Base-by-base conservation (phyloP, 2,329 filamentous ascomycete genomes). In the Beauveria sp. region DNA sequence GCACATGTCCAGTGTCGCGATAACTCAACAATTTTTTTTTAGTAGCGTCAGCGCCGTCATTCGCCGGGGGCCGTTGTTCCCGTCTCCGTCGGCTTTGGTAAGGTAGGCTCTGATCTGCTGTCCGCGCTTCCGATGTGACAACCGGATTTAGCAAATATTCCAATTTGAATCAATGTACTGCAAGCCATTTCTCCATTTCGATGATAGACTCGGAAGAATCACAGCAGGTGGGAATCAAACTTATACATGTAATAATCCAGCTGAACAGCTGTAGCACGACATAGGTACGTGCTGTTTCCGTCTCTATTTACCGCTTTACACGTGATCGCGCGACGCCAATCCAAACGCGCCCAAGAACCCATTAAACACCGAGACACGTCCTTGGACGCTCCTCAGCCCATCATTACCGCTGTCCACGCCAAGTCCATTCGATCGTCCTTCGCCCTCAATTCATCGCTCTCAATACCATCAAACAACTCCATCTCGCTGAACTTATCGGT, bases 321-420 rank as follows among this genome's bases (percentile, higher is more conserved):
- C 71, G 72, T 74, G 72, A 72, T 55, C 18, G 57, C 72, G 72
- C 68, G 72, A 68, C 56, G 18, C 45, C 18, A 16, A 31, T 31
- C 7, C n/a, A 31, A 43, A 42, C 60, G 51, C 51, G 52, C 43
- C 51, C 59, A 42, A 38, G 55, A 28, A 12, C 50, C 59, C 50
- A 61, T 61, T 61, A 54, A 54, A 61, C 28, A n/a, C 28, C 18
- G 7, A 61, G 50, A 55, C 59, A 54, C 31, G 43, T 20, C 49
- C 24, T 12, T 42, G 43, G 42, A 45, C 14, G 45, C 26, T 43
- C 26, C 18, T 26, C 45, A 34, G 18, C 24, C 49, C 48, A 16
- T 14, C 20, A 43, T n/a, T 22, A 9, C 40, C 38, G 18, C 22
- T 34, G 43, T 22, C 42, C 34, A 16, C 10, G 22, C 31, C 20